phyloP scores from a whole-genome alignment of 2,329 filamentous ascomycete species.

The Penicillium sclerotigenum region DNA sequence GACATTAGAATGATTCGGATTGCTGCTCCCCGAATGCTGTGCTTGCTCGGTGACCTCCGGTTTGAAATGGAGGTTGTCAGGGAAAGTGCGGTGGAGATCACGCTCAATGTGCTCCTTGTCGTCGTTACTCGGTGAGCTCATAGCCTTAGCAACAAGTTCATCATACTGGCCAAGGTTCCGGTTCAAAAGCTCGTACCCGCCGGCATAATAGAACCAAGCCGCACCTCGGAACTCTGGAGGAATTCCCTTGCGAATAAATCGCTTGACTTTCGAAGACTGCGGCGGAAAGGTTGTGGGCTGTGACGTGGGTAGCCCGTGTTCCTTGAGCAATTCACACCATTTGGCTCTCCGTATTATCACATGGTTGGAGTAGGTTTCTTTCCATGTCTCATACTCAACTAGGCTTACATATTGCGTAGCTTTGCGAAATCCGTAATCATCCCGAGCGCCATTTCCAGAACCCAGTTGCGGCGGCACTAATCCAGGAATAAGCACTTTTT shows the following conservation, averaged over 20 bases:
- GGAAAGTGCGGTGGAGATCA: slow-evolving; percentile 89
- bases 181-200: slow-evolving; percentile 73
- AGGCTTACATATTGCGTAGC: slow-evolving; percentile 72
- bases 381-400: slow-evolving; percentile 79
- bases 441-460: slow-evolving; percentile 50
- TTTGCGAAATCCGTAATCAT: slow-evolving; percentile 92
- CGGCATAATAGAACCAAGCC: slow-evolving; percentile 95
- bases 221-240: slow-evolving; percentile 92
- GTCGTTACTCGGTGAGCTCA: slow-evolving; percentile 62
- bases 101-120: slow-evolving; percentile 90
- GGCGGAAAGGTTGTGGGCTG: slow-evolving; percentile 75
- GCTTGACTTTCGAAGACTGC: slow-evolving; percentile 77
- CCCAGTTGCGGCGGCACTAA: slow-evolving; percentile 39
- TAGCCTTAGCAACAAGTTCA: slow-evolving; percentile 64
- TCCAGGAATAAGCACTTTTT: slow-evolving; percentile 35
- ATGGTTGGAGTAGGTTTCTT: slow-evolving; percentile 69
- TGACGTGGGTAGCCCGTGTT: slow-evolving; percentile 69
- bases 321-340: slow-evolving; percentile 75
- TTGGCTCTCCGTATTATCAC: slow-evolving; percentile 72
- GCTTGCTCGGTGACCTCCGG: slow-evolving; percentile 47
- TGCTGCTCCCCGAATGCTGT: slow-evolving; percentile 34
- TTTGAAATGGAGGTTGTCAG: slow-evolving; percentile 89
- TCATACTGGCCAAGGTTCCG: slow-evolving; percentile 76
- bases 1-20: slow-evolving; percentile 32
- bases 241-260: slow-evolving; percentile 88